Conservation (phyloP, 75 land plant genomes). For the Sequoia sempervirens region DNA sequence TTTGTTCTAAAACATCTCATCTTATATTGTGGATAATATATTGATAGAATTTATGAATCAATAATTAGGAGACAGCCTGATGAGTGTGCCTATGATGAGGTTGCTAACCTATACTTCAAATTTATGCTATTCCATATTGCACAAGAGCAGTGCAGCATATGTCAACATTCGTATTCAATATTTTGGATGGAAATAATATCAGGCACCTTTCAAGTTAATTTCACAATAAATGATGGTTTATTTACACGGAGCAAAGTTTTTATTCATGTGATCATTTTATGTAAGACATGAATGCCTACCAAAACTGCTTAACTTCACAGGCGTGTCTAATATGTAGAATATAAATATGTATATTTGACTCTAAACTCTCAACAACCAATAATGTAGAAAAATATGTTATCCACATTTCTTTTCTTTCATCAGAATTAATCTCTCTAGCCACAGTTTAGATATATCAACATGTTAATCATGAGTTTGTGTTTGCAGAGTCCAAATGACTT, state of each 20-base stretch:
- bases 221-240: background rate
- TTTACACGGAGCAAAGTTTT: background rate
- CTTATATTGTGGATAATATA: background rate
- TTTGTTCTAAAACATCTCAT: background rate
- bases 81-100: background rate
- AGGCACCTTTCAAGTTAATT: background rate
- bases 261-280: background rate
- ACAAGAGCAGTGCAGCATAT: background rate
- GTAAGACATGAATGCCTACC: background rate
- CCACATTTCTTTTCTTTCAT: background rate
- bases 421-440: background rate
- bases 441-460: background rate
- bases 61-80: background rate
- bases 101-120: background rate
- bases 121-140: background rate
- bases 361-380: background rate
- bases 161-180: background rate
- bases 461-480: background rate
- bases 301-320: background rate
- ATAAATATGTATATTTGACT: background rate
- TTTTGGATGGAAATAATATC: background rate
- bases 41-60: background rate
- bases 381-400: background rate
- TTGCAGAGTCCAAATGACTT: background rate
- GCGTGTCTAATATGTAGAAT: background rate